Base-by-base conservation (phyloP, 768 basidiomycete species). In the Suillus ampliporus region DNA sequence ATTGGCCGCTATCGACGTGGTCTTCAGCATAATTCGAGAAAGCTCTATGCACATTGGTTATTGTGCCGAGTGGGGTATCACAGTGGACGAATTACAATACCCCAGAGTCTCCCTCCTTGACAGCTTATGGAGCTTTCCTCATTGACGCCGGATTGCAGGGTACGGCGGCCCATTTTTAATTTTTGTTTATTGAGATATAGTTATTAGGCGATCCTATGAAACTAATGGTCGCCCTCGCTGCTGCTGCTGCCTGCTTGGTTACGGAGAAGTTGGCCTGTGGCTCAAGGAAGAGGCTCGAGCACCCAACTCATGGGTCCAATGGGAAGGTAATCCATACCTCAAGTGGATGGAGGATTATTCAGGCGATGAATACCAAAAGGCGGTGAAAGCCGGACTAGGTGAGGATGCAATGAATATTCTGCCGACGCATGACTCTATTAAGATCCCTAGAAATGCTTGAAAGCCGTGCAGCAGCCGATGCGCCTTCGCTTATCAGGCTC, bases 181-280 rank as follows among this genome's bases (percentile, higher is more conserved):
- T 9, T 35, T 58, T 17, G 4, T 31, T 66, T 43, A 35, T 21
- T 37, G 21, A 41, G 46, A 5, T 35, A 28, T 56, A 19, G 14
- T 44, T 44, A 21, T 26, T 61, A 86, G 92, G 93, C 0, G 93
- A 95, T 69, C 73, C 84, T 5, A 83, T 85, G 40, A 89, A 85
- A 63, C 78, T 96, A 6, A 71, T 90, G n/a, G 88, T 97, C 78
- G 90, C 92, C 0, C 82, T 95, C 1, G 87, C 91, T 11, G 89
- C 92, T 9, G n/a, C n/a, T n/a, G 84, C 90, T 98, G 96, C 72
- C 80, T 97, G 10, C 77, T 97, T 0, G 96, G 95, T 3, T 98
- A 97, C 71, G 95, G 95, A 13, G 92, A 97, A 72, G 93, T 95
- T 0, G 95, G 95, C 1, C 76, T 93, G 44, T 92, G 94, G 89